Conservation (phyloP, 768 basidiomycete species). For the Leccinum arenicola region DNA sequence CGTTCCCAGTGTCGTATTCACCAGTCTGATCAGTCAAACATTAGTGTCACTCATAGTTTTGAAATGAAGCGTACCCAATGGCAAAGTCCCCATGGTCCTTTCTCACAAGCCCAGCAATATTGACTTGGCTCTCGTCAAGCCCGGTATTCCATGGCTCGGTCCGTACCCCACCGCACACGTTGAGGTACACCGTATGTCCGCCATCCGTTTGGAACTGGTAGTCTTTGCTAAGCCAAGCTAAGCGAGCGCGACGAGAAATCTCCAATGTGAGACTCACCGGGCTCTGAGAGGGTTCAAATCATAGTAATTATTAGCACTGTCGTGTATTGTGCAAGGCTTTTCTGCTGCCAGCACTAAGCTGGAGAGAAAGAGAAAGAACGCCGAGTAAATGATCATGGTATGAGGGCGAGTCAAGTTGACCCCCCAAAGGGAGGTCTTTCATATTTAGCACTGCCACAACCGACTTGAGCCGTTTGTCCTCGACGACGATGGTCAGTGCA, state of each 20-base stretch:
- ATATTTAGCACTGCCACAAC: constrained; percentile 20
- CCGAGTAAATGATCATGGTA: constrained; percentile 5
- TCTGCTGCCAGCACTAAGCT: constrained; percentile 36
- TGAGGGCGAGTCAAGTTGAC: constrained; percentile 17
- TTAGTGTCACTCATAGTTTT: not conserved
- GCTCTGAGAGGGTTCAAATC: constrained; percentile 62
- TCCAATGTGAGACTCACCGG: constrained; percentile 38
- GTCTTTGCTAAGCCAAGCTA: constrained; percentile 51
- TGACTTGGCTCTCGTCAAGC: constrained; percentile 42
- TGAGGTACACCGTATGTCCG: constrained; percentile 51
- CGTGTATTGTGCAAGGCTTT: constrained; percentile 58
- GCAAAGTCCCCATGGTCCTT: constrained; percentile 66
- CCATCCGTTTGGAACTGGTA: constrained; percentile 51
- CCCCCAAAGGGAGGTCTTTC: constrained; percentile 22
- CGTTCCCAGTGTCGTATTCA: constrained; percentile 62
- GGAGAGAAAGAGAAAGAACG: constrained; percentile 4
- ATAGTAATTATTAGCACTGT: constrained; percentile 51
- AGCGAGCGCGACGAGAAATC: not conserved
- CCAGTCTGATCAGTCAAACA: constrained; percentile 17
- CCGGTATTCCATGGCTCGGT: constrained; percentile 60
- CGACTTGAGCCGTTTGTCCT: constrained; percentile 27
- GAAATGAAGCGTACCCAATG: constrained; percentile 55
- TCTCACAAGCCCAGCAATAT: constrained; percentile 63
- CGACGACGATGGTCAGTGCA: constrained; percentile 58
- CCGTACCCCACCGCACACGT: constrained; percentile 57